Evolutionary conservation across 2,329 filamentous ascomycete genomes (phyloP).

Genomic region (Colletotrichum filicis): DNA sequence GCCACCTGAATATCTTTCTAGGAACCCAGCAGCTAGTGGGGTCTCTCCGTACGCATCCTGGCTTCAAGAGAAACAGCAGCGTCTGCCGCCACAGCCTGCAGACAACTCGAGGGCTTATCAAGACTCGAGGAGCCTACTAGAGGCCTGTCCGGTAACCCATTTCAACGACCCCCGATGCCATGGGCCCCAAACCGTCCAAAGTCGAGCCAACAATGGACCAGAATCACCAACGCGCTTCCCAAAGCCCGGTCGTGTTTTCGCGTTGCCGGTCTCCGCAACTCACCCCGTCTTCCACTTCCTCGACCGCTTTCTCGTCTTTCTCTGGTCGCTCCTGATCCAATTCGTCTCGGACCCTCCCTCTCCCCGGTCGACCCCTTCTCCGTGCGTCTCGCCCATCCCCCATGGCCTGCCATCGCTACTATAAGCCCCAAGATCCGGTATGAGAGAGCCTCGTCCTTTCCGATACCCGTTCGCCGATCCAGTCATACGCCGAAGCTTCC

Average conservation of each 20-base stretch:
- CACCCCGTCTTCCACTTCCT: slow-evolving; percentile 9
- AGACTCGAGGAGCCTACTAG: neutral
- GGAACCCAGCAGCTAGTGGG: slow-evolving; percentile 26
- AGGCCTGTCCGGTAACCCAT: slow-evolving; percentile 16
- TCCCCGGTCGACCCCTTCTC: slow-evolving; percentile 27
- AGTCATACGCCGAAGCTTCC: slow-evolving; percentile 19
- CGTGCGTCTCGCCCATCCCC: slow-evolving; percentile 25
- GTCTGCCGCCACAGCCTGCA: neutral
- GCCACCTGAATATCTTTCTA: slow-evolving; percentile 34
- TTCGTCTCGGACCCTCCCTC: slow-evolving; percentile 8
- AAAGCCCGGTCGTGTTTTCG: slow-evolving; percentile 4
- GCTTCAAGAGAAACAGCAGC: slow-evolving; percentile 4
- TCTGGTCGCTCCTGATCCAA: neutral
- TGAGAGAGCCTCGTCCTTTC: slow-evolving; percentile 14
- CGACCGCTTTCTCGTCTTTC: slow-evolving; percentile 15
- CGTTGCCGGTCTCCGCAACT: slow-evolving; percentile 22
- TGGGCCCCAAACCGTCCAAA: slow-evolving; percentile 4
- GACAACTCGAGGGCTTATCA: neutral
- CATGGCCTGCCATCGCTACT: slow-evolving; percentile 7
- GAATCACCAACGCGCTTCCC: slow-evolving; percentile 16
- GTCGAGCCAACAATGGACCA: slow-evolving; percentile 27
- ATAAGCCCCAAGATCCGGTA: neutral
- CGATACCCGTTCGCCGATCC: slow-evolving; percentile 25
- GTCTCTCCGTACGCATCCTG: slow-evolving; percentile 18
- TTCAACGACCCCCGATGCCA: slow-evolving; percentile 4